Conservation (phyloP, 306 rosid species). For the Vigna trinervia region DNA sequence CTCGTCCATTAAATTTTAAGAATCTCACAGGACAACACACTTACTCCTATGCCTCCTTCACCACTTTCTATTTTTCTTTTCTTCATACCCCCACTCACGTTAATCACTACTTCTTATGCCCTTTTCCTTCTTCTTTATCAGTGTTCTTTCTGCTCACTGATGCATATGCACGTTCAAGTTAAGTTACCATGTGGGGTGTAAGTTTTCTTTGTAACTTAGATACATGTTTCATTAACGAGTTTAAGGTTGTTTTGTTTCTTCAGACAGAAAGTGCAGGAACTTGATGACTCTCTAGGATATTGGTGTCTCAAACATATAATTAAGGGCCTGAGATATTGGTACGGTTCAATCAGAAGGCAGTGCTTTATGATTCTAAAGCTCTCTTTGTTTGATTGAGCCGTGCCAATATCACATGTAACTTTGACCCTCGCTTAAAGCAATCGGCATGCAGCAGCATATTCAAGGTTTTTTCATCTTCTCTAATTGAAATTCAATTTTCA, state of each 20-base stretch:
- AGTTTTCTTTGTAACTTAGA: slow-evolving; percentile 34
- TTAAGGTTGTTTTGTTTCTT: slow-evolving; percentile 9
- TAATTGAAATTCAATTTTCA: neutral
- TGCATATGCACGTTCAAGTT: slow-evolving; percentile 15
- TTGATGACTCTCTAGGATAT: slow-evolving; percentile 11
- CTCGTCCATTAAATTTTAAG: slow-evolving; percentile 50
- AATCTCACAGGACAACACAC: slow-evolving; percentile 54
- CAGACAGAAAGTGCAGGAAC: slow-evolving; percentile 35
- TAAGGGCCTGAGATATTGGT: slow-evolving; percentile 68
- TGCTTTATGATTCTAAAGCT: slow-evolving; percentile 55
- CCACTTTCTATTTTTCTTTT: slow-evolving; percentile 36
- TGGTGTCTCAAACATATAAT: neutral
- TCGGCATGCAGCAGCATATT: neutral
- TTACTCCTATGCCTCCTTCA: slow-evolving; percentile 49
- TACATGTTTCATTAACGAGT: slow-evolving; percentile 11
- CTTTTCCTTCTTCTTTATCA: slow-evolving; percentile 33
- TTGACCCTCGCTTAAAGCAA: neutral
- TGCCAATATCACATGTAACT: slow-evolving; percentile 79
- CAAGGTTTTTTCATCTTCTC: slow-evolving; percentile 7
- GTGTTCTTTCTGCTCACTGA: neutral
- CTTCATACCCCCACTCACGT: slow-evolving; percentile 37
- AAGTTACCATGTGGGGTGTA: neutral
- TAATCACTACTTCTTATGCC: neutral
- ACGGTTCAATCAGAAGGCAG: slow-evolving; percentile 78
- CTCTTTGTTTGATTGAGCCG: slow-evolving; percentile 90